Conservation (phyloP, 2,329 filamentous ascomycete genomes). For the Aspergillus tamarii region DNA sequence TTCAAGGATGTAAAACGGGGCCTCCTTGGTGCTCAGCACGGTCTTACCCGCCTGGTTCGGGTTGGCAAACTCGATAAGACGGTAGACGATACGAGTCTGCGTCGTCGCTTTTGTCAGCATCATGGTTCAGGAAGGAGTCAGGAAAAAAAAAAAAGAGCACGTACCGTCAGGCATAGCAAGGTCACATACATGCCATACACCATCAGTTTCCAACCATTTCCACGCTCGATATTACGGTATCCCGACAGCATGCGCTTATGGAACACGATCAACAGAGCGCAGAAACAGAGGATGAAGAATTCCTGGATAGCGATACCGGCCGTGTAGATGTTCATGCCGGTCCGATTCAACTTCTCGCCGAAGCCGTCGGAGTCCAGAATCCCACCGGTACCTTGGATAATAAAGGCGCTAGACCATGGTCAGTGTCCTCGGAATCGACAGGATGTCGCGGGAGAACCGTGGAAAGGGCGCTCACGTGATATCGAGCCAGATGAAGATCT, state of each 20-base stretch:
- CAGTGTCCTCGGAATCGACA: not conserved
- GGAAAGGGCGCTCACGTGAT: conserved; percentile 22
- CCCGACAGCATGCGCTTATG: conserved; percentile 44
- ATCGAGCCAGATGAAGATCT: conserved; percentile 48
- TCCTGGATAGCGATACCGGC: conserved; percentile 55
- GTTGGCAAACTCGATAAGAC: conserved; percentile 63
- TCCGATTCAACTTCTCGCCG: conserved; percentile 12
- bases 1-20: conserved; percentile 46
- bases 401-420: conserved; percentile 3
- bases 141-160: not conserved
- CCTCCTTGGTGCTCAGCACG: conserved; percentile 37
- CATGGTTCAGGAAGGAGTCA: not conserved
- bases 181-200: conserved; percentile 57
- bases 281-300: conserved; percentile 54
- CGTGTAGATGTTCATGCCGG: conserved; percentile 33
- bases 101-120: not conserved
- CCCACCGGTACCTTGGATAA: conserved; percentile 31
- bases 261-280: conserved; percentile 53
- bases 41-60: conserved; percentile 38
- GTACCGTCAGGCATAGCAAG: conserved; percentile 51
- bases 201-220: conserved; percentile 27
- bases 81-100: conserved; percentile 56
- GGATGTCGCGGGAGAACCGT: not conserved
- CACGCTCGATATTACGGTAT: conserved; percentile 25
- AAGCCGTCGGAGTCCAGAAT: conserved; percentile 7